Percentiles rank a stretch among this genome's conserved stretches.
Evolutionary conservation across 2,329 filamentous ascomycete genomes (phyloP).

Genomic region (Claviceps digitariae): DNA sequence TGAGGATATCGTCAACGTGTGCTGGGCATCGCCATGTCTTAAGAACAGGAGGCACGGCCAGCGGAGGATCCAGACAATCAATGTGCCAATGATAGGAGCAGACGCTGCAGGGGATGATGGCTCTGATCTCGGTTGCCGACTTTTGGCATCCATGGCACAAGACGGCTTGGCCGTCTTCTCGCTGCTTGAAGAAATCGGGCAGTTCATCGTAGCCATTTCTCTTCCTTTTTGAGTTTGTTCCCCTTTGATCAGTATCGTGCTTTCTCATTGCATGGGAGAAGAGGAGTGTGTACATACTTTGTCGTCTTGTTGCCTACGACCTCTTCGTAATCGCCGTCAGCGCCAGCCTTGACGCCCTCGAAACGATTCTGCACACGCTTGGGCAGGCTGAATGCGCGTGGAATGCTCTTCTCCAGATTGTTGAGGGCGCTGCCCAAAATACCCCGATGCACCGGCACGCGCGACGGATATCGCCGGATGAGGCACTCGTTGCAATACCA

Average conservation of each 20-base stretch:
- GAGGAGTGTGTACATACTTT: constrained; percentile 39
- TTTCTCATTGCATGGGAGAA: not conserved
- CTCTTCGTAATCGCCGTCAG: constrained; percentile 72
- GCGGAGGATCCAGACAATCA: constrained; percentile 77
- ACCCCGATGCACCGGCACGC: constrained; percentile 33
- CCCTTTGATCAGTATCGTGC: not conserved
- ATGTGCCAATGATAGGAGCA: constrained; percentile 81
- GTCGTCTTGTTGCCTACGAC: constrained; percentile 42
- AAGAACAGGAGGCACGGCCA: constrained; percentile 62
- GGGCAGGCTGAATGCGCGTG: constrained; percentile 61
- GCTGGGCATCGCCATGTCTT: constrained; percentile 81
- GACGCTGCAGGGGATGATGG: constrained; percentile 75
- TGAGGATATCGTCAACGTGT: constrained; percentile 66
- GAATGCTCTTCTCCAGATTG: constrained; percentile 53
- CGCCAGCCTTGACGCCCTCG: constrained; percentile 62
- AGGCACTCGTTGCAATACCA: constrained; percentile 76
- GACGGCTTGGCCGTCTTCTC: constrained; percentile 64
- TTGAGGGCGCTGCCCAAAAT: constrained; percentile 51
- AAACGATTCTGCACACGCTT: constrained; percentile 60
- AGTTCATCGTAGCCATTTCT: constrained; percentile 45
- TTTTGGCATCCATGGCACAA: constrained; percentile 66
- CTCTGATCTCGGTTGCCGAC: constrained; percentile 44
- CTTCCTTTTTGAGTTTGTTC: constrained; percentile 24
- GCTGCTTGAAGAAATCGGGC: constrained; percentile 54
- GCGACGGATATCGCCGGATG: constrained; percentile 33